phyloP scores from a whole-genome alignment of 2,329 filamentous ascomycete genomes.

The Escovopsis weberi region DNA sequence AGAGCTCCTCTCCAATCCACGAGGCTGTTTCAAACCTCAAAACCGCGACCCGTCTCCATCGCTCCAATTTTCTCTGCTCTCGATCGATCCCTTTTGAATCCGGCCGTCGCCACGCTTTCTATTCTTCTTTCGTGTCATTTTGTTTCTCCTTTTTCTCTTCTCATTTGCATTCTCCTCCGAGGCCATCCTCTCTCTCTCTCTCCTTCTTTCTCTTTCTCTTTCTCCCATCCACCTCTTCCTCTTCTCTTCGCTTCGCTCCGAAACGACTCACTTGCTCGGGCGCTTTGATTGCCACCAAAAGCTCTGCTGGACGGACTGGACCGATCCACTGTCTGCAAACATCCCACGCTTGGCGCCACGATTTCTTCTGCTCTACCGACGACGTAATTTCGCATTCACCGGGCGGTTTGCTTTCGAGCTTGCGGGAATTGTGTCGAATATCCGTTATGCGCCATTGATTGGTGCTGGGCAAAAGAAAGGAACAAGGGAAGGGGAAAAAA shows the following conservation, averaged over 20 bases:
- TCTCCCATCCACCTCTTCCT: too few relatives aligned
- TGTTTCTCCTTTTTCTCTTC: too few relatives aligned
- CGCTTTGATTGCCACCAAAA: slow-evolving; percentile 2
- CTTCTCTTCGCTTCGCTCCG: too few relatives aligned
- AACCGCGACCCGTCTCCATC: slow-evolving; percentile 1
- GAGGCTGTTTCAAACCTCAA: slow-evolving; percentile 6
- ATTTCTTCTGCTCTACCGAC: not conserved
- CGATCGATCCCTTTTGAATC: not conserved
- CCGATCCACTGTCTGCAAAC: slow-evolving; percentile 1
- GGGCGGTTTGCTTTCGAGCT: not conserved
- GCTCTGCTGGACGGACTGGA: slow-evolving; percentile 2
- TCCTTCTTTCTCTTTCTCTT: too few relatives aligned
- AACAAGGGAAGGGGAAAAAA: slow-evolving; percentile 1
- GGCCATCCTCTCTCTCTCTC: too few relatives aligned
- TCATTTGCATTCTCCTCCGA: too few relatives aligned
- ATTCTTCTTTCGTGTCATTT: too few relatives aligned
- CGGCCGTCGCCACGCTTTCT: too few relatives aligned
- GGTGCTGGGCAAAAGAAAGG: not conserved
- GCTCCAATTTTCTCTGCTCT: not conserved
- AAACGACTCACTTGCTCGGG: not conserved
- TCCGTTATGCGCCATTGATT: slow-evolving; percentile 5
- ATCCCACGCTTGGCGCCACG: not conserved
- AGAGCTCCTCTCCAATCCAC: slow-evolving; percentile 3
- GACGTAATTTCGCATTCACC: not conserved
- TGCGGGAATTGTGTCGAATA: not conserved